phyloP scores from a whole-genome alignment of 768 basidiomycete species.

The Xanthoconium stramineum region DNA sequence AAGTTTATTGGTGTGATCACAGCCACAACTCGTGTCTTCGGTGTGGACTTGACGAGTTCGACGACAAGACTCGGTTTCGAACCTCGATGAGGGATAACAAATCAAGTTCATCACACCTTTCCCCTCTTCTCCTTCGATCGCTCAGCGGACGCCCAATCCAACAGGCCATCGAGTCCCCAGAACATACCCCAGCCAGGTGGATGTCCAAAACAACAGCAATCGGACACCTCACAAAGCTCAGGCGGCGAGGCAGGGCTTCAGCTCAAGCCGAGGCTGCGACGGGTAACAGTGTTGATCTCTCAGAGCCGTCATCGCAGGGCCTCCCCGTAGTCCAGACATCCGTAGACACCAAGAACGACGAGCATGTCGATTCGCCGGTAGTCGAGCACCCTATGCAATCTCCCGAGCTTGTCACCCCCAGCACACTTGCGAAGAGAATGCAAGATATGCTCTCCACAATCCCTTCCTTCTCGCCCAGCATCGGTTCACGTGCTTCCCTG shows the following conservation, averaged over 20 bases:
- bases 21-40: slow-evolving; percentile 13
- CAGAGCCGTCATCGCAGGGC: slow-evolving; percentile 4
- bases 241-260: slow-evolving; percentile 7
- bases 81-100: slow-evolving; percentile 6
- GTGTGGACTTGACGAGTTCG: background rate
- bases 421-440: slow-evolving; percentile 48
- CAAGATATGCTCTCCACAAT: slow-evolving; percentile 49
- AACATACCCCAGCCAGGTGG: slow-evolving; percentile 8
- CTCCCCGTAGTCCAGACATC: background rate
- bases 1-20: background rate
- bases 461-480: slow-evolving; percentile 29
- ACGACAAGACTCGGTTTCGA: no score
- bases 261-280: background rate
- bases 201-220: slow-evolving; percentile 13
- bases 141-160: slow-evolving; percentile 20
- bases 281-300: slow-evolving; percentile 6
- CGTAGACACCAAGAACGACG: slow-evolving; percentile 6
- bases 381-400: slow-evolving; percentile 16
- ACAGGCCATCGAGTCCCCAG: slow-evolving; percentile 8
- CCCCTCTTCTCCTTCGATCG: slow-evolving; percentile 17
- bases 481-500: slow-evolving; percentile 15
- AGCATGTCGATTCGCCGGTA: slow-evolving; percentile 1
- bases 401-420: slow-evolving; percentile 32
- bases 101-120: background rate
- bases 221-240: slow-evolving; percentile 16